Evolutionary conservation across 2,329 filamentous ascomycete species (phyloP).

Genomic region (Penicillium brevicompactum): DNA sequence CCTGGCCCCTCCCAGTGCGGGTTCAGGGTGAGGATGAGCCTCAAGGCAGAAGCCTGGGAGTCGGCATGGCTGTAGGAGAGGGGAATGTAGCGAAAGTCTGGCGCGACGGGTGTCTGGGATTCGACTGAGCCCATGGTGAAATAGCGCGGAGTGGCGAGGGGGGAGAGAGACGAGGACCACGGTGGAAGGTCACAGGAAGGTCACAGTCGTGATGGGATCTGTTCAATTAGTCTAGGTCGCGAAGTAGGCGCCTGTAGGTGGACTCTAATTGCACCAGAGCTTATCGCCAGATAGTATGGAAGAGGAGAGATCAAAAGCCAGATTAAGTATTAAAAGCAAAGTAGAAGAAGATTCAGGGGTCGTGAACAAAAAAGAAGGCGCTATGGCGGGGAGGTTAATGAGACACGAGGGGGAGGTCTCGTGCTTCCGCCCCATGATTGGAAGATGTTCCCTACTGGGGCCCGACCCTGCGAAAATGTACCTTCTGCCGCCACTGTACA

Average conservation of each 20-base stretch:
- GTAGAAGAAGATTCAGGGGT: conserved; percentile 1
- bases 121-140: conserved; percentile 30
- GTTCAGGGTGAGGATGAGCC: conserved; percentile 75
- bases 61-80: conserved; percentile 77
- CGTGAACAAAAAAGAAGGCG: neutral
- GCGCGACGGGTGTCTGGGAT: conserved; percentile 15
- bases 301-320: neutral
- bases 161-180: conserved; percentile 2
- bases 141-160: conserved; percentile 2
- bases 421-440: conserved; percentile 35
- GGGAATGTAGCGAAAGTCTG: conserved; percentile 60
- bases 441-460: conserved; percentile 16
- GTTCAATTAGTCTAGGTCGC: conserved; percentile 4
- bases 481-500: neutral
- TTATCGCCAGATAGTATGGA: neutral
- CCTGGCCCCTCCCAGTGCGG: conserved; percentile 79
- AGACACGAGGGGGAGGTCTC: conserved; percentile 32
- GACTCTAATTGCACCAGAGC: neutral
- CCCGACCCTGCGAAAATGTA: conserved; percentile 3
- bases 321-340: conserved; percentile 4
- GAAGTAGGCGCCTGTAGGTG: conserved; percentile 1
- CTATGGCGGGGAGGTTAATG: conserved; percentile 13
- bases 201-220: neutral
- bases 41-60: conserved; percentile 75
- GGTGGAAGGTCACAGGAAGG: neutral